These are phyloP conservation scores for Colletotrichum spaethianum DNA, from an alignment of 2,329 filamentous ascomycete genomes.

Conservation along the genomic window DNA sequence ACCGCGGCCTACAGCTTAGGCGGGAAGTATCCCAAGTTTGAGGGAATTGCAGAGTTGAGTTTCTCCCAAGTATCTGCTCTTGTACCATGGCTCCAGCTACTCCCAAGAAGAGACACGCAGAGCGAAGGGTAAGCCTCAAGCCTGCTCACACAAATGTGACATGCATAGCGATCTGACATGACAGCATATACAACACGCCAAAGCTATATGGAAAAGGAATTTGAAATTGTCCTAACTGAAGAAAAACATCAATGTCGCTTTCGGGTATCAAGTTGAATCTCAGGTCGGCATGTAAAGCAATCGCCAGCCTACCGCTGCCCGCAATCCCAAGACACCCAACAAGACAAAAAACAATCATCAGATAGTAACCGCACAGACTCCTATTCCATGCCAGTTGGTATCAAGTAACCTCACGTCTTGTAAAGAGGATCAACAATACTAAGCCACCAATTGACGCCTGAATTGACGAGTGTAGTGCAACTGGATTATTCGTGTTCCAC, in stretches of 20 bases:
- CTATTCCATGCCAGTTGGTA: constrained; percentile 13
- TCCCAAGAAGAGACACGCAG: constrained; percentile 51
- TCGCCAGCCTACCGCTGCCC: constrained; percentile 23
- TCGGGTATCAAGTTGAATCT: constrained; percentile 40
- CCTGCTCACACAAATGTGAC: background rate
- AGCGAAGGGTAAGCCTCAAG: background rate
- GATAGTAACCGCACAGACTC: constrained; percentile 25
- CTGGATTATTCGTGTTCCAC: background rate
- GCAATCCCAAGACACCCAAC: constrained; percentile 36
- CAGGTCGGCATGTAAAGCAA: constrained; percentile 31
- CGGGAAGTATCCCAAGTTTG: constrained; percentile 73
- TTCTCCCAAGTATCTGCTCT: constrained; percentile 61
- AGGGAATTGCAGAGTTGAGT: constrained; percentile 61
- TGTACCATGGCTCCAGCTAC: constrained; percentile 60
- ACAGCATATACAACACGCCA: background rate
- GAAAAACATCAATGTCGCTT: constrained; percentile 37
- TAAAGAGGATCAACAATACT: background rate
- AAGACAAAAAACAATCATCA: constrained; percentile 33
- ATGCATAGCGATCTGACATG: constrained; percentile 21
- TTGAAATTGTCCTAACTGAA: constrained; percentile 33
- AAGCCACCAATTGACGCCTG: background rate
- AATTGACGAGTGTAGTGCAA: background rate
- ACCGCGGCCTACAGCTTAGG: constrained; percentile 79
- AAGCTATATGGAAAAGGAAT: constrained; percentile 23
- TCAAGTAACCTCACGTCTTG: background rate